Conservation (phyloP, 192 early-diverging fungal genomes). For the Lobosporangium transversale region DNA sequence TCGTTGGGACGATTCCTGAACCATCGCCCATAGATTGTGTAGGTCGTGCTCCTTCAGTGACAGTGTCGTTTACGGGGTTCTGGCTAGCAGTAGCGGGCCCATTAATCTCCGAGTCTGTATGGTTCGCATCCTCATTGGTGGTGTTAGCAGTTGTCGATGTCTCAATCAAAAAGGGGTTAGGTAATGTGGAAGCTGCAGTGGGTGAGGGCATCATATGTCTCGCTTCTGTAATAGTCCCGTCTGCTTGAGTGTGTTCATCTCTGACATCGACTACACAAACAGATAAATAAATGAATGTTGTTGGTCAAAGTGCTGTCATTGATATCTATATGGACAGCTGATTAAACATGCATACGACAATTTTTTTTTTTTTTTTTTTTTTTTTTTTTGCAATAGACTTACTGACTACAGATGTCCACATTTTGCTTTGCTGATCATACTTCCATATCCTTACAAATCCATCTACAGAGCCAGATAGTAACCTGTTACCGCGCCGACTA, state of each 20-base stretch:
- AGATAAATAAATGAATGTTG: background rate
- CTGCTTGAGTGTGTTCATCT: conserved; percentile 43
- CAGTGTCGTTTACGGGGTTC: conserved; percentile 1
- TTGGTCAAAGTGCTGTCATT: no score
- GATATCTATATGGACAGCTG: background rate
- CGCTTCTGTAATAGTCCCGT: conserved; percentile 47
- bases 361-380: no score
- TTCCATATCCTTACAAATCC: conserved; percentile 83
- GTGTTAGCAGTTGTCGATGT: background rate
- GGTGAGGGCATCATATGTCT: conserved; percentile 51
- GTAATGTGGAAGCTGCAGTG: conserved; percentile 1
- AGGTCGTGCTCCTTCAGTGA: conserved; percentile 2
- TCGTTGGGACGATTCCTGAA: conserved; percentile 46
- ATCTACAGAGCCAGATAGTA: conserved; percentile 81
- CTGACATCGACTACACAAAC: conserved; percentile 38
- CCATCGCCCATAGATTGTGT: conserved; percentile 11
- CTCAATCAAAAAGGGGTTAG: conserved; percentile 13
- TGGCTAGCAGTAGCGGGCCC: conserved; percentile 21
- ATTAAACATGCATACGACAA: no score
- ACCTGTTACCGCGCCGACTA: conserved; percentile 71
- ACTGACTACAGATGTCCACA: conserved; percentile 71
- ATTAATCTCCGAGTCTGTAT: conserved; percentile 47
- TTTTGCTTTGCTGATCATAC: conserved; percentile 56
- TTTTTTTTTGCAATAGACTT: conserved; percentile 45
- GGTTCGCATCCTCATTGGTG: conserved; percentile 16